Evolutionary conservation across 768 basidiomycete species (phyloP).

Genomic region (Pulveroboletus ravenelii): DNA sequence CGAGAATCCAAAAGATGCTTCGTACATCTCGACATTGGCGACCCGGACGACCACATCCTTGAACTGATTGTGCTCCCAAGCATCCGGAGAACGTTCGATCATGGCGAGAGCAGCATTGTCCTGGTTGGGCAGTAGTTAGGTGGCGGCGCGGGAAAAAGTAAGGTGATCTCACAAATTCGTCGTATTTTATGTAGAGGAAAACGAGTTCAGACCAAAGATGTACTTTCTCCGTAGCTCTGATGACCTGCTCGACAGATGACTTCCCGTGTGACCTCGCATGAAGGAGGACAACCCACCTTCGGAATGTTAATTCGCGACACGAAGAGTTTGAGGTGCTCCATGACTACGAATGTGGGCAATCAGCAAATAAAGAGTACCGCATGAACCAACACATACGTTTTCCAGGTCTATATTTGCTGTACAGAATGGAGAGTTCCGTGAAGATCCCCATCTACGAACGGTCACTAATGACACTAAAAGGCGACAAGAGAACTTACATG

Average conservation of each 20-base stretch:
- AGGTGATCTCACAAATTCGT: conserved; percentile 67
- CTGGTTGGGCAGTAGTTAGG: conserved; percentile 32
- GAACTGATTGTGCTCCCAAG: conserved; percentile 99
- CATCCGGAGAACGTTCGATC: conserved; percentile 98
- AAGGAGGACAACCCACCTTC: conserved; percentile 46
- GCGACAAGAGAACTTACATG: conserved; percentile 48
- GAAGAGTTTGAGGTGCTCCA: conserved; percentile 98
- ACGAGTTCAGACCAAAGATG: conserved; percentile 99
- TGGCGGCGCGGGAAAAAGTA: not conserved
- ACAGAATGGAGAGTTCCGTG: conserved; percentile 86
- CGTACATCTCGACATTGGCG: conserved; percentile 95
- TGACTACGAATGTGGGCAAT: conserved; percentile 49
- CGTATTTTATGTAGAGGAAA: conserved; percentile 98
- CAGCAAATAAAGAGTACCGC: not conserved
- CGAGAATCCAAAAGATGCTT: not conserved
- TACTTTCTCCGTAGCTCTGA: conserved; percentile 92
- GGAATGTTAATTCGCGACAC: conserved; percentile 97
- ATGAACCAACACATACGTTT: conserved; percentile 58
- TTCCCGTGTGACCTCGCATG: not conserved
- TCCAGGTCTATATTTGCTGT: conserved; percentile 93
- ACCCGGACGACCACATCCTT: conserved; percentile 96
- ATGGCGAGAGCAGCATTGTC: conserved; percentile 98
- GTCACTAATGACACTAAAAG: conserved; percentile 9
- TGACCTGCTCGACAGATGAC: conserved; percentile 48
- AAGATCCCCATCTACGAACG: conserved; percentile 84